Percentiles rank a stretch among this genome's conserved stretches.
These are phyloP conservation scores for Kregervanrija fluxuum DNA, from an alignment of 805 yeast species.

Conservation along the genomic window DNA sequence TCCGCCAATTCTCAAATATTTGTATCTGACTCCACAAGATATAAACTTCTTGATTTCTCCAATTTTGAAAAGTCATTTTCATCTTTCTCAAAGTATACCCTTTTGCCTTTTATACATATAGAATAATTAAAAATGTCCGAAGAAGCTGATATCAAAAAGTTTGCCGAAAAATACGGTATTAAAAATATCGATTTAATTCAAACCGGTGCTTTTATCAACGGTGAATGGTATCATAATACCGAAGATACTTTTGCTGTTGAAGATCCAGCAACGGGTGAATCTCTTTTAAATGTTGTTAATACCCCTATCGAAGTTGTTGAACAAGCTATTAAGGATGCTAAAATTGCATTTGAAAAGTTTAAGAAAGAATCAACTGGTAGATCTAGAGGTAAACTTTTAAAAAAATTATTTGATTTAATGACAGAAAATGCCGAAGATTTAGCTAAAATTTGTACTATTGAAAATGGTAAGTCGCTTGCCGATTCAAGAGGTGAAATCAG, in stretches of 20 bases:
- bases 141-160: constrained; percentile 16
- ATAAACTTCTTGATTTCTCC: no score
- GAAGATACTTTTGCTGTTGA: constrained; percentile 50
- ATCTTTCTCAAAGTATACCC: no score
- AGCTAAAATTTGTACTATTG: constrained; percentile 56
- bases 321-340: constrained; percentile 50
- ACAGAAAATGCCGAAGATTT: constrained; percentile 55
- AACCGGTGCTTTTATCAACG: constrained; percentile 62
- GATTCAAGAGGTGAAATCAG: constrained; percentile 68
- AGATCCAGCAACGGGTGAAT: constrained; percentile 66
- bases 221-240: constrained; percentile 53
- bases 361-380: constrained; percentile 45
- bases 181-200: constrained; percentile 45
- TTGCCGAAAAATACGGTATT: constrained; percentile 27
- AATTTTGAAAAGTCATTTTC: no score
- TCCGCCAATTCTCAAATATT: no score
- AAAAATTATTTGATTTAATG: constrained; percentile 46
- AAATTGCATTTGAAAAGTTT: constrained; percentile 44
- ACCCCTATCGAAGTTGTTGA: constrained; percentile 39
- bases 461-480: constrained; percentile 66
- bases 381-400: constrained; percentile 45
- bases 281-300: constrained; percentile 50
- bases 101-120: neutral
- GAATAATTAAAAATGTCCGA: constrained; percentile 18
- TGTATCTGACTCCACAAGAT: no score